Base-by-base conservation (phyloP, 768 basidiomycete genomes). In the Zangia roseola region DNA sequence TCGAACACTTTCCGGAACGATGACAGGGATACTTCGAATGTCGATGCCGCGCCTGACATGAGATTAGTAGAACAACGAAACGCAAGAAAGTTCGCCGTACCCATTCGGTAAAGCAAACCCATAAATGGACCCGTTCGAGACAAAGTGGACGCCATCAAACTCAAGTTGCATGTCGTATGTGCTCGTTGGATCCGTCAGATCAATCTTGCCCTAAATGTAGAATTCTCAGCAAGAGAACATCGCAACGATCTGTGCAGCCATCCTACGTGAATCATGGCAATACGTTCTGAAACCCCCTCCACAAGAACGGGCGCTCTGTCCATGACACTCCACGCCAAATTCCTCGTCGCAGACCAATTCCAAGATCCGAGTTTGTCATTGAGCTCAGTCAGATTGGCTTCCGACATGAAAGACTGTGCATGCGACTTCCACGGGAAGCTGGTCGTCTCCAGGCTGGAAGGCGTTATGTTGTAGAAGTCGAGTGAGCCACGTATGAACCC, bases 71-170 rank as follows among this genome's bases (percentile, higher is more conserved):
- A 10, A 2, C 14, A 10, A 10, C 41, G 6, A 17, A 24, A 4
- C 16, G 14, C 19, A n/a, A 41, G 13, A 33, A 51, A 42, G 20
- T 25, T 1, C 24, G 56, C 75, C 54, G 6, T 53, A 90, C 89
- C 82, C 83, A 16, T 63, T 59, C 5, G 83, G 78, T 54, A 81
- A 78, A 16, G 84, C 86, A 42, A 88, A 74, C 2, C 86, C 90
- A 58, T 83, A 88, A n/a, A 93, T 77, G 0, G 86, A 78, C 0
- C 90, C 90, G 47, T 86, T 86, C 21, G 74, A 64, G 10, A 87
- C 56, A 60, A 90, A 84, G 64, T 91, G 89, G 20, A 91, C 72
- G 1, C 86, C 90, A 61, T 86, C 84, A 53, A 92, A 83, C 51
- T 91, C 86, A 2, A 91, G 68, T 28, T 79, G 74, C 36, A 89